Evolutionary conservation across 169 alveolate genomes (phyloP), one percentile per base, ranked within the genome.

Genomic region (Eimeria tenella): DNA sequence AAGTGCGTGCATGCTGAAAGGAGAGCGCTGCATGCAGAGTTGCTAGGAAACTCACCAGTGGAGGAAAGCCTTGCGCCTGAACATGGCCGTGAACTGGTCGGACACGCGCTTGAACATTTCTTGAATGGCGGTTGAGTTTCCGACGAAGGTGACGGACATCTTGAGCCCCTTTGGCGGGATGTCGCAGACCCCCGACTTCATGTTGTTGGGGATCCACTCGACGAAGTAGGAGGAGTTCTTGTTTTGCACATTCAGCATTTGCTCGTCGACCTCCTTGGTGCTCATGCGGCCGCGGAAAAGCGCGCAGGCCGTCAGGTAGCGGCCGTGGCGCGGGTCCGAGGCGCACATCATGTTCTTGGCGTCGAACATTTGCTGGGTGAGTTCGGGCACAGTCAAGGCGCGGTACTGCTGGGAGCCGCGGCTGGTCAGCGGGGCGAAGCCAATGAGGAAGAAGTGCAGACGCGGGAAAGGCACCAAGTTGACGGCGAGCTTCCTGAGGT

Each of bases 311-410:
- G 99, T 99, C 93, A 99, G 98, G 97, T 99, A 99, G 95, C 99
- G 98, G 83, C 99, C 99, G 96, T 99, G 99, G 96, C 99, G 98
- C 86, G 99, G 99, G 97, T 99, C 99, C 60, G 99, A 98, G 65
- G 99, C 99, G 98, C 99, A 99, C 99, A 99, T 99, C 99, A 99
- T 99, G 98, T 99, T 99, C 97, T 99, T 97, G 94, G 99, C 99
- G 94, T 99, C 99, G 97, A 99, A 99, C 99, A 99, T 98, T 95
- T 99, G 99, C 97, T 99, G 99, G 68, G 99, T 99, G 84, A 99
- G 98, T 96, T 99, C 99, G 23, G 96, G 96, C 52, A 99, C 99
- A 50, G 99, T 98, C 87, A 99, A 97, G 62, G 99, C 99, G 94
- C 99, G 98, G 99, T 99, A 99, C 97, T 98, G 99, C 97, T 99